These are phyloP conservation scores for Phyllosticta capitalensis DNA, from an alignment of 2,329 filamentous ascomycete species.

Conservation along the genomic window DNA sequence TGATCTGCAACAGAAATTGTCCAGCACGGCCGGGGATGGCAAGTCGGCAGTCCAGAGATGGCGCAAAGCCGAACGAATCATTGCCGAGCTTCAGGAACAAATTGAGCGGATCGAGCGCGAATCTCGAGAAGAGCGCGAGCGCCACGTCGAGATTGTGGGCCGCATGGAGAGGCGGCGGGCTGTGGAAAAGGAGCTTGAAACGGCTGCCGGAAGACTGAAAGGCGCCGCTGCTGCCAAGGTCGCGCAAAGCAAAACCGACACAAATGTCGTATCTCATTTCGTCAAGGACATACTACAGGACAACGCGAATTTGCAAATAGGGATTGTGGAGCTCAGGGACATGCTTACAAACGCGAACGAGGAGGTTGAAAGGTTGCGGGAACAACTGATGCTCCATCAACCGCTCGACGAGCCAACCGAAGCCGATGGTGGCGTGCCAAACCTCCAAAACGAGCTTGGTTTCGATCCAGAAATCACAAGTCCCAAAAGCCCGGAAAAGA, in stretches of 20 bases:
- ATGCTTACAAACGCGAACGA: conserved; percentile 88
- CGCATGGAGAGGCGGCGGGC: conserved; percentile 76
- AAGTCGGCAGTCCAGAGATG: conserved; percentile 72
- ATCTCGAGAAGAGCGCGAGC: conserved; percentile 66
- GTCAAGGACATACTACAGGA: conserved; percentile 92
- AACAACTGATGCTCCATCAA: conserved; percentile 72
- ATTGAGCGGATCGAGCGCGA: conserved; percentile 83
- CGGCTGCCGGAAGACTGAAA: conserved; percentile 70
- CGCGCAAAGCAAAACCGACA: conserved; percentile 49
- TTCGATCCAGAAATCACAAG: conserved; percentile 16
- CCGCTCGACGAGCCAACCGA: conserved; percentile 43
- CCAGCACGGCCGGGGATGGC: conserved; percentile 62
- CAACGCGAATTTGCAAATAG: conserved; percentile 86
- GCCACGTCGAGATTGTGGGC: conserved; percentile 69
- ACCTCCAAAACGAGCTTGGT: conserved; percentile 63
- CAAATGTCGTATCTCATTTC: conserved; percentile 82
- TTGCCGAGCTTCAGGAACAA: conserved; percentile 74
- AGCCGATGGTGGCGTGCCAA: conserved; percentile 31
- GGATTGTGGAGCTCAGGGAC: conserved; percentile 82
- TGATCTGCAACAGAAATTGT: conserved; percentile 57
- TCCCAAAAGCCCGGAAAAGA: conserved; percentile 18
- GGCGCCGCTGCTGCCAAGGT: conserved; percentile 65
- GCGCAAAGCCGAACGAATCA: conserved; percentile 71
- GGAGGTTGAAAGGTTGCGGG: conserved; percentile 78
- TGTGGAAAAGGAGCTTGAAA: conserved; percentile 73